phyloP scores from a whole-genome alignment of 2,329 filamentous ascomycete genomes.

The Monilinia polystroma region DNA sequence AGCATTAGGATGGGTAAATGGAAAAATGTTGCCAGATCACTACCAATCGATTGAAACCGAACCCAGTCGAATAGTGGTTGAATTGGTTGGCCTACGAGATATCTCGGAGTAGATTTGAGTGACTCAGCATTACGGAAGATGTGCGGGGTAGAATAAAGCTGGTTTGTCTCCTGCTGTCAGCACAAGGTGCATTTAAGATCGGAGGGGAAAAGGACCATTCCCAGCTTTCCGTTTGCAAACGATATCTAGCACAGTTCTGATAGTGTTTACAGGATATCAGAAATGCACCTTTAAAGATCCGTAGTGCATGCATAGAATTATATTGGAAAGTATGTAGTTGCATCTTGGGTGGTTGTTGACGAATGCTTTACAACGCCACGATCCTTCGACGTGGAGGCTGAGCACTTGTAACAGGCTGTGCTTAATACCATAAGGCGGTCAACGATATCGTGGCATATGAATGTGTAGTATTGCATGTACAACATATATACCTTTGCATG shows the following conservation, averaged over 20 bases:
- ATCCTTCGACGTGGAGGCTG: constrained; percentile 18
- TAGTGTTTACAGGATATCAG: constrained; percentile 8
- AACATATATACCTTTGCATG: constrained; percentile 7
- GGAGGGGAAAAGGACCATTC: not conserved
- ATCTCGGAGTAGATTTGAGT: constrained; percentile 5
- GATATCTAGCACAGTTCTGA: not conserved
- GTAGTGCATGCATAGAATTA: not conserved
- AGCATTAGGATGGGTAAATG: not conserved
- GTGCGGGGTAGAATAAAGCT: constrained; percentile 8
- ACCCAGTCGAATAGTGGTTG: constrained; percentile 1
- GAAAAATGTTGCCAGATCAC: not conserved
- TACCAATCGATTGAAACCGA: not conserved
- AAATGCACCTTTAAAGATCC: not conserved
- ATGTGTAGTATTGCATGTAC: not conserved
- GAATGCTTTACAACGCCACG: constrained; percentile 19
- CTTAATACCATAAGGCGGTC: not conserved
- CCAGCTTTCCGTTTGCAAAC: constrained; percentile 1
- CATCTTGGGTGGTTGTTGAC: constrained; percentile 4
- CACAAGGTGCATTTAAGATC: constrained; percentile 1
- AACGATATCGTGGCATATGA: constrained; percentile 5
- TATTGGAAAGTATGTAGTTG: not conserved
- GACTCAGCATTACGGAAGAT: not conserved
- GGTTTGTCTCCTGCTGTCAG: constrained; percentile 1
- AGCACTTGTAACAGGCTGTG: not conserved
- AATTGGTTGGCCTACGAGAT: constrained; percentile 8